These are phyloP conservation scores for Calendula officinalis DNA, from an alignment of 129 eudicot genomes.

Conservation along the genomic window DNA sequence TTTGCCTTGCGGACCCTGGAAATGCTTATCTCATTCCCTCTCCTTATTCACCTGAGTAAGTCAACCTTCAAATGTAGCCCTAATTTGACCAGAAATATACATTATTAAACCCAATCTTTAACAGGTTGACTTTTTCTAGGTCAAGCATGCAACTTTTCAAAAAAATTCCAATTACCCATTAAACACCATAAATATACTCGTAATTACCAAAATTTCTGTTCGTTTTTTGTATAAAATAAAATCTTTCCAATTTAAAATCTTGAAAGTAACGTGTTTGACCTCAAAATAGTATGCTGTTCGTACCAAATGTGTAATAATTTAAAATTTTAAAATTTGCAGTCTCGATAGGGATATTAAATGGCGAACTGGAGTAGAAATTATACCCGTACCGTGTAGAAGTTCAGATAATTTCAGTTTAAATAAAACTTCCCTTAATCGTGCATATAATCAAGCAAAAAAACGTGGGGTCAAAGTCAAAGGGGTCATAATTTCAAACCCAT, in stretches of 20 bases:
- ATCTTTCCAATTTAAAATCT: conserved; percentile 23
- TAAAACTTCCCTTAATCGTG: conserved; percentile 59
- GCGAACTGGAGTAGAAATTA: conserved; percentile 81
- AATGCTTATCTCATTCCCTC: conserved; percentile 92
- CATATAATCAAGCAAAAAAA: conserved; percentile 78
- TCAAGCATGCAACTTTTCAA: conserved; percentile 42
- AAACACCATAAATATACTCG: conserved; percentile 21
- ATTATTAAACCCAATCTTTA: conserved; percentile 20
- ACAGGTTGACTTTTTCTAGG: conserved; percentile 44
- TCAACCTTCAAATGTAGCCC: conserved; percentile 1
- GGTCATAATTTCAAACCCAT: conserved; percentile 71
- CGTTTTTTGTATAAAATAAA: background rate
- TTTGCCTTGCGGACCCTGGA: conserved; percentile 84
- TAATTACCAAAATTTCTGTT: background rate
- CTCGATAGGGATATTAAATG: conserved; percentile 87
- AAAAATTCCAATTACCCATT: conserved; percentile 23
- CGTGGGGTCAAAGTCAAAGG: conserved; percentile 81
- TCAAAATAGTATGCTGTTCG: conserved; percentile 2
- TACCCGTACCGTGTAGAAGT: conserved; percentile 90
- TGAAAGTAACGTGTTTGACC: conserved; percentile 32
- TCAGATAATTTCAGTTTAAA: conserved; percentile 67
- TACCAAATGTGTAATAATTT: conserved; percentile 20
- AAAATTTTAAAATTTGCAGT: conserved; percentile 33
- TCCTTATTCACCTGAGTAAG: conserved; percentile 84
- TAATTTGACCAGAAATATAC: background rate